phyloP scores from a whole-genome alignment of 1,139 yeast species.

The Debaryomycetaceae sp. region DNA sequence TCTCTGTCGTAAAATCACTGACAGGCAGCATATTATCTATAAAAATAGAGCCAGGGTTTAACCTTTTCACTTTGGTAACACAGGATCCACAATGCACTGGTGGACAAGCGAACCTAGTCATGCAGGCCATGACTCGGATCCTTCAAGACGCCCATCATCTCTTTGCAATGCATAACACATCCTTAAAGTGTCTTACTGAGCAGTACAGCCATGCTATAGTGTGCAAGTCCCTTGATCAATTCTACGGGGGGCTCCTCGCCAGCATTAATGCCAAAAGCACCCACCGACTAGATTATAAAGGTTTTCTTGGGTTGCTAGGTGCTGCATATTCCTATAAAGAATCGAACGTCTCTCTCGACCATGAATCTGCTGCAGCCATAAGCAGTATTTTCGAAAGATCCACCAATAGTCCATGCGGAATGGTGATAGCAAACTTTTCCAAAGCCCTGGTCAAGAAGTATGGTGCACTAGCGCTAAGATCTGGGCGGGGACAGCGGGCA shows the following conservation, averaged over 20 bases:
- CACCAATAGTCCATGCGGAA: conserved; percentile 11
- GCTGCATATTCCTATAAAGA: conserved; percentile 1
- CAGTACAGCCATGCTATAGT: conserved; percentile 11
- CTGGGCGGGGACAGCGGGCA: conserved; percentile 4
- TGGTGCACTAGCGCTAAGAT: conserved; percentile 18
- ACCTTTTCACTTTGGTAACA: too few relatives aligned
- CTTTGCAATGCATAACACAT: conserved; percentile 19
- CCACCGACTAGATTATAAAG: conserved; percentile 17
- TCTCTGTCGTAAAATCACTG: background rate
- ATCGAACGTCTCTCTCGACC: conserved; percentile 1
- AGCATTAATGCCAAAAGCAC: conserved; percentile 15
- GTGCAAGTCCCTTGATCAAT: conserved; percentile 10
- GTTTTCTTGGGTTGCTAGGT: conserved; percentile 24
- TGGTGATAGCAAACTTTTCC: conserved; percentile 18
- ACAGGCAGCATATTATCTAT: background rate
- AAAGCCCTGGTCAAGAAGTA: conserved; percentile 18
- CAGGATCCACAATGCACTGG: background rate
- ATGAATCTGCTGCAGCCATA: background rate
- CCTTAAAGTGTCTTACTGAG: conserved; percentile 10
- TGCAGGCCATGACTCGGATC: conserved; percentile 17
- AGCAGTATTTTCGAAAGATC: conserved; percentile 1
- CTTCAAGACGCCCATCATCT: conserved; percentile 13
- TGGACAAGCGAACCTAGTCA: conserved; percentile 13
- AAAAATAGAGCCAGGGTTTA: too few relatives aligned
- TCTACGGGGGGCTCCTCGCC: conserved; percentile 21